Evolutionary conservation across 306 rosid genomes (phyloP).

Genomic region (Chamaecrista fasciculata): DNA sequence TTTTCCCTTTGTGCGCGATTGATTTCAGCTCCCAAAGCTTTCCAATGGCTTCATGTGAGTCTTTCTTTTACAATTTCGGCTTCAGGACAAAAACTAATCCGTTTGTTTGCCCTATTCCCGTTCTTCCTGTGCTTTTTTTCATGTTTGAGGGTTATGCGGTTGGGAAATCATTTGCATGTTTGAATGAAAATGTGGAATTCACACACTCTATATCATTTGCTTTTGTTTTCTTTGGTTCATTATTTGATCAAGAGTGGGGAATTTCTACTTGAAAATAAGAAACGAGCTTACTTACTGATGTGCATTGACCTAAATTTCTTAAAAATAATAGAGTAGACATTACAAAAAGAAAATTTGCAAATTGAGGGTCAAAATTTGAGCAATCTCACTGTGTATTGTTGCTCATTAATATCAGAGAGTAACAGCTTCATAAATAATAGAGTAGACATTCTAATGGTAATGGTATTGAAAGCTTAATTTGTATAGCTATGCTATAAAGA

Average conservation of each 20-base stretch:
- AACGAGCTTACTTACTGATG: neutral
- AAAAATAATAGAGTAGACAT: neutral
- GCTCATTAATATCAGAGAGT: neutral
- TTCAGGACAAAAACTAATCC: neutral
- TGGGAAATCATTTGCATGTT: neutral
- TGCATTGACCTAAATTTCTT: neutral
- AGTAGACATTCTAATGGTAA: neutral
- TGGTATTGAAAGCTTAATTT: neutral
- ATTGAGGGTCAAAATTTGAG: neutral
- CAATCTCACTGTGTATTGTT: neutral
- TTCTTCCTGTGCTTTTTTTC: constrained; percentile 14
- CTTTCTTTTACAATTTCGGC: constrained; percentile 13
- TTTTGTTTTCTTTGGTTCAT: neutral
- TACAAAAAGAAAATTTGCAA: too few species aligned
- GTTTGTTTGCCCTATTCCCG: neutral
- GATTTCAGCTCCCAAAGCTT: constrained; percentile 1
- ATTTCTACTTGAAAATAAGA: neutral
- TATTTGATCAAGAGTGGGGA: neutral
- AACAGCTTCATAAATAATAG: neutral
- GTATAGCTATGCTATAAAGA: too few species aligned
- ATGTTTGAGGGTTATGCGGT: neutral
- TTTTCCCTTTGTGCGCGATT: constrained; percentile 18
- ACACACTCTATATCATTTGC: too few species aligned
- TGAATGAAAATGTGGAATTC: neutral
- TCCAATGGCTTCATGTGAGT: constrained; percentile 77